A percentile compares a stretch with the other conserved stretches of the same genome.
Evolutionary conservation across 495 filamentous ascomycete species (phyloP).

Genomic region (Aspergillus cavernicola): DNA sequence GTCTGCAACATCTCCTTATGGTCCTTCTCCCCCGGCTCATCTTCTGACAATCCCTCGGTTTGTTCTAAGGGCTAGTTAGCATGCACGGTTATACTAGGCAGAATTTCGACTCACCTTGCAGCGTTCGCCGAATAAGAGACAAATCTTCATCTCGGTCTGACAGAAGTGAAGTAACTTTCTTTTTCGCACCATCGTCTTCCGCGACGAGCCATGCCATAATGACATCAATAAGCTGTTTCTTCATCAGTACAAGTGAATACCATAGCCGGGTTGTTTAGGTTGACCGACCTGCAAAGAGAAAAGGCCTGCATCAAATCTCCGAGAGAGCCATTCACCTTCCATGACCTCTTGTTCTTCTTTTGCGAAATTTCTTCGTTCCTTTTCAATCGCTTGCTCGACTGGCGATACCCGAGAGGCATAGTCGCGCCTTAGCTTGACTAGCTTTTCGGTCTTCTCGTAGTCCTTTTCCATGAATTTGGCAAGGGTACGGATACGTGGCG

Average conservation of each 20-base stretch:
- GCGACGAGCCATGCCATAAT: conserved; percentile 90
- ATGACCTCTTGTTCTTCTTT: conserved; percentile 59
- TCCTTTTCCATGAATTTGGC: conserved; percentile 96
- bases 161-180: conserved; percentile 59
- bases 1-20: conserved; percentile 68
- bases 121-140: conserved; percentile 57
- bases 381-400: conserved; percentile 64
- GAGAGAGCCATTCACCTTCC: conserved; percentile 77
- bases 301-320: conserved; percentile 80
- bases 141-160: conserved; percentile 66
- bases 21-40: conserved; percentile 55
- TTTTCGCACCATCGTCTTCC: conserved; percentile 78
- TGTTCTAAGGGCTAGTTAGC: conserved; percentile 46
- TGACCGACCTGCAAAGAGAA: conserved; percentile 66
- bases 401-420: conserved; percentile 61
- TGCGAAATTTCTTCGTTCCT: conserved; percentile 45
- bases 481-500: conserved; percentile 74
- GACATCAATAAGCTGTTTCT: conserved; percentile 65
- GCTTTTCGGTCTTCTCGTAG: conserved; percentile 74
- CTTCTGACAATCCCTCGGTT: conserved; percentile 56
- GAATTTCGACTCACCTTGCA: conserved; percentile 55
- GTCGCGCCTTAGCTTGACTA: conserved; percentile 67
- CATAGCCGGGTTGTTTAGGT: background rate
- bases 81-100: background rate
- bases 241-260: conserved; percentile 7